Evolutionary conservation across 2,329 filamentous ascomycete species (phyloP).

Genomic region (Botryosphaeria agaves): DNA sequence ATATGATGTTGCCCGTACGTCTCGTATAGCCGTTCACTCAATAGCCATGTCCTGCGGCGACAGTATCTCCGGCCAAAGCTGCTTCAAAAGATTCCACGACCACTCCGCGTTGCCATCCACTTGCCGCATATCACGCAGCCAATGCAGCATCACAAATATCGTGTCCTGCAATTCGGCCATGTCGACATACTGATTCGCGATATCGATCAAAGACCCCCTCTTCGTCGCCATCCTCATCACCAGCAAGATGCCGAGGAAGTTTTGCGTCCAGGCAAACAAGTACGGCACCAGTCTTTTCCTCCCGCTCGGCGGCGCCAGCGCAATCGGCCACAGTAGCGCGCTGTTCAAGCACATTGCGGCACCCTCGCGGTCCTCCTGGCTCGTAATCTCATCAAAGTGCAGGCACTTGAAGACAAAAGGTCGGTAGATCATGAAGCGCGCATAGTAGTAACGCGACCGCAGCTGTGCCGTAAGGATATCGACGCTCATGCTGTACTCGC

Average conservation of each 20-base stretch:
- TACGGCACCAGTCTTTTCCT: slow-evolving; percentile 42
- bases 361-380: slow-evolving; percentile 34
- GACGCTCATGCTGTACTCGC: slow-evolving; percentile 28
- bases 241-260: slow-evolving; percentile 40
- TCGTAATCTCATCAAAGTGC: slow-evolving; percentile 37
- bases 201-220: slow-evolving; percentile 31
- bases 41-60: too few species aligned
- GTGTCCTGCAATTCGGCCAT: slow-evolving; percentile 31
- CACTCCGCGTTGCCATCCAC: slow-evolving; percentile 37
- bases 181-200: slow-evolving; percentile 32
- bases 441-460: slow-evolving; percentile 41
- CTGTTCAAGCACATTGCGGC: slow-evolving; percentile 40
- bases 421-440: slow-evolving; percentile 38
- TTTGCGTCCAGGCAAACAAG: slow-evolving; percentile 45
- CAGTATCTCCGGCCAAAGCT: slow-evolving; percentile 25
- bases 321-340: slow-evolving; percentile 42
- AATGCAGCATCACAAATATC: slow-evolving; percentile 36
- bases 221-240: slow-evolving; percentile 37
- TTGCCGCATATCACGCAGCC: slow-evolving; percentile 39
- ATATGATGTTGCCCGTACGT: too few species aligned
- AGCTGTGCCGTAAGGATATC: slow-evolving; percentile 40
- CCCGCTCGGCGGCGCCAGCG: slow-evolving; percentile 37
- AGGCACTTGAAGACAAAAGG: slow-evolving; percentile 43
- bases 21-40: too few species aligned
- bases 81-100: slow-evolving; percentile 35